Base-by-base conservation (phyloP, 2,329 filamentous ascomycete species). In the Colletotrichum viniferum region DNA sequence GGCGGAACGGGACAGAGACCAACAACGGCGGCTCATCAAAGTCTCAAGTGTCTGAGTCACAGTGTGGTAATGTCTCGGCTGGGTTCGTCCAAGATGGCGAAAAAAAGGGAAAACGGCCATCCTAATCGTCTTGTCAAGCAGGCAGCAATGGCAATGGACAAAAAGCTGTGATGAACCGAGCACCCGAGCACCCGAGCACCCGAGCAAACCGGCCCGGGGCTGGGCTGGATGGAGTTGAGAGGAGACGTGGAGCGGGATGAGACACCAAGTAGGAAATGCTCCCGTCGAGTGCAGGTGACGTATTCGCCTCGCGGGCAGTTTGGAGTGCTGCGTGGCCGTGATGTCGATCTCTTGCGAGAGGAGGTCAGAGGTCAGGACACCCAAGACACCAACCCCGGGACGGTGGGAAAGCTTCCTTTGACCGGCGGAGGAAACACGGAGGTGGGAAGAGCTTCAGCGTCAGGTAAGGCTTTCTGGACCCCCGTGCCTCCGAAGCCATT, bases 71-170 rank as follows among this genome's bases (percentile, higher is more conserved):
- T 71, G 69, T 69, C 58, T 68, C 34, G 64, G 64, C 60, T 18
- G 73, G 58, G 64, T 69, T 61, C 73, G 64, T 68, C 43, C 34
- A 61, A 55, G 61, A 74, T 74, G 72, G 72, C 38, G n/a, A 24
- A 63, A 74, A 67, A 56, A 32, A 61, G 60, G 72, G 52, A 68
- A 72, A 72, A 74, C 69, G 68, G 38, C 56, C 24, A 38, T 13
- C 48, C 68, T 65, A 66, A 55, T 65, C 60, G 43, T 48, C 43
- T 71, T 73, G 58, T 21, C 52, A 74, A 30, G 61, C 61, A 74
- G 43, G 60, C 72, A 38, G 62, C 21, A 9, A 12, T 26, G 18
- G 34, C 43, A 6, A 66, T 67, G 58, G 21, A 60, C 65, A n/a
- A 32, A 48, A 52, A 71, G 38, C 48, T 36, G 58, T 65, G 26